Base-by-base conservation (phyloP, 78 protist species). In the Dictyostelium intermedium region DNA sequence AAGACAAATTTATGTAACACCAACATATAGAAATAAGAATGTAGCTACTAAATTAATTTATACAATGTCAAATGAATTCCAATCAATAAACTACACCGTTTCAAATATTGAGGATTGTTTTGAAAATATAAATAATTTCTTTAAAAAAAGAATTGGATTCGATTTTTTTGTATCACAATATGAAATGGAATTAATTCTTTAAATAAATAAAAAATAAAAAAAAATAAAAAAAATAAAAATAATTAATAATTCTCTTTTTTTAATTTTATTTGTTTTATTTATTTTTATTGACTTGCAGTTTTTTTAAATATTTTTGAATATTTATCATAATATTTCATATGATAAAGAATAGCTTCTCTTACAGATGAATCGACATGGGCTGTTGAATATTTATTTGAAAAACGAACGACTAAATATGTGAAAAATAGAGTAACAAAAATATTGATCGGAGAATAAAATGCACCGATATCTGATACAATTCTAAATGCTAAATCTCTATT, bases 181-280 rank as follows among this genome's bases (percentile, higher is more conserved):
- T 27, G 84, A 79, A 30, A 79, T 79, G 84, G 25, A n/a, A 23
- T 76, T 76, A 76, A 9, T 32, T 30, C 39, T 72, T 34, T 72
- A 69, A 69, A 69, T 69, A 69, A 69, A 32, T n/a, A 61, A 6
- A n/a, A 61, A 61, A 4, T 6, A 61, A 61, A 3, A 60, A 60
- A 14, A 60, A 60, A 60, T 6, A 60, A 60, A 14, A 60, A 60
- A 23, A 50, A 50, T 2, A 50, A 50, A 14, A 50, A 50, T 2
- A 50, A 50, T 14, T 1, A 14, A 14, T 2, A 14, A 14, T 1
- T n/a, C 1, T 50, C 23, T 50, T 9, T 50, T 50, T 50, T 47
- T 47, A 2, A 39, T 39, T 39, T 39, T 39, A 39, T 39, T 39
- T 39, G 4, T 39, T 39, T 39, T 5, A 39, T 39, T 45, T 45